Percentiles rank a stretch among this genome's conserved stretches.
Conservation (phyloP, 2,329 filamentous ascomycete genomes). For the Cordyceps sp. region DNA sequence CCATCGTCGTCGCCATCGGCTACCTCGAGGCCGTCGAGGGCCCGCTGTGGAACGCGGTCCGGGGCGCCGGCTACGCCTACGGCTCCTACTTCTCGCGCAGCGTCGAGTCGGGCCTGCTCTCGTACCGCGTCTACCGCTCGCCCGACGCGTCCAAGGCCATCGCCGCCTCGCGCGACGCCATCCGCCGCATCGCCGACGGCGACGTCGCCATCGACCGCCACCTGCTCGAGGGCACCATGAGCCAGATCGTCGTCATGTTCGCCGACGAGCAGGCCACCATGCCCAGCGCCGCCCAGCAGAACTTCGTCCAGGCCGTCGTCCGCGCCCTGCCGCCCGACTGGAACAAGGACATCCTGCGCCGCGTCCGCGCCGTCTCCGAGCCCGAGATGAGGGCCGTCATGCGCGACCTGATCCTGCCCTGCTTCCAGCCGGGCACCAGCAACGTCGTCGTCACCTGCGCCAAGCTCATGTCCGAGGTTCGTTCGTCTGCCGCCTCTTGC, state of each 20-base stretch:
- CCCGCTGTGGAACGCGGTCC: slow-evolving; percentile 83
- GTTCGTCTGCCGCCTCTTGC: background rate
- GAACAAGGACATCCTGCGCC: slow-evolving; percentile 57
- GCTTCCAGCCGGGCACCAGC: slow-evolving; percentile 65
- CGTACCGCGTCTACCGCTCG: slow-evolving; percentile 78
- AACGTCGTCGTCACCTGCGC: slow-evolving; percentile 85
- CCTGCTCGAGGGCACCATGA: slow-evolving; percentile 79
- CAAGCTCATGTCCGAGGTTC: slow-evolving; percentile 65
- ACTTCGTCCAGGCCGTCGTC: slow-evolving; percentile 70
- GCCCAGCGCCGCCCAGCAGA: slow-evolving; percentile 62
- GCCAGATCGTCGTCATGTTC: slow-evolving; percentile 69
- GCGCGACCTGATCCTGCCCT: slow-evolving; percentile 55
- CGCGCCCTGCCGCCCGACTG: slow-evolving; percentile 61
- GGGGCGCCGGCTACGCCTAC: slow-evolving; percentile 86
- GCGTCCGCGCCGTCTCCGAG: slow-evolving; percentile 57
- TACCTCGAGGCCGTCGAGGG: slow-evolving; percentile 92
- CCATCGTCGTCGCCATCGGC: slow-evolving; percentile 72
- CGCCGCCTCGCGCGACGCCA: slow-evolving; percentile 54
- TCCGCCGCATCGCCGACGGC: slow-evolving; percentile 59
- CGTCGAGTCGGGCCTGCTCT: slow-evolving; percentile 62
- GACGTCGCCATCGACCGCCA: slow-evolving; percentile 57
- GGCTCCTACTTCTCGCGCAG: slow-evolving; percentile 66
- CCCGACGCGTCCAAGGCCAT: slow-evolving; percentile 83
- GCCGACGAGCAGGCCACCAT: slow-evolving; percentile 84
- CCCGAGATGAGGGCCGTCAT: slow-evolving; percentile 65